Evolutionary conservation across 2,329 filamentous ascomycete genomes (phyloP), one percentile per base, ranked within the genome.

Genomic region (Fusarium sacchari): DNA sequence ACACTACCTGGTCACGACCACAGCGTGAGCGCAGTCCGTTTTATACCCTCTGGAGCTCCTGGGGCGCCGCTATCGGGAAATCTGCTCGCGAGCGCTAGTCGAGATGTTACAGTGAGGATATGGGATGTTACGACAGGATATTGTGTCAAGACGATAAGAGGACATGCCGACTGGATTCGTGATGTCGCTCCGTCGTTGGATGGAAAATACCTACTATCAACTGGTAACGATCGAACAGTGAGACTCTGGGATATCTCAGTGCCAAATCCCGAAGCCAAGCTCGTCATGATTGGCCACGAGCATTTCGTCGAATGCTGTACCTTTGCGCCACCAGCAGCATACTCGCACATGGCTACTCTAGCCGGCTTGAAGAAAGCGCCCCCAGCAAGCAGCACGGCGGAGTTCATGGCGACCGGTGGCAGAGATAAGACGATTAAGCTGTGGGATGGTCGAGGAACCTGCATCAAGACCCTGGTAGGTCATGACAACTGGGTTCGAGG

Each of bases 91-190:
- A 95, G 92, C 67, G 95, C 95, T 12, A 96, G 93, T 76, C 88
- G 95, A 80, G 95, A 98, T 82, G 93, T 93, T 81, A 93, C 93
- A 6, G 85, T 98, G 59, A 89, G 93, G 64, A 93, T 98, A 81
- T 98, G 96, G 95, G 95, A 98, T 79, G 93, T 96, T 32, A 95
- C 93, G 34, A 98, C 95, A 2, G 95, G 96, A 11, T 98, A 95
- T 81, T 97, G 95, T 79, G 88, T 98, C 47, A 95, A 94, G 82
- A 97, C 95, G n/a, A 88, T 98, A 71, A 88, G 91, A 36, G 95
- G 95, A 3, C 95, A 98, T 78, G 88, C 88, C 7, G 95, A 93
- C 76, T 98, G 96, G 95, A 94, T 98, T n/a, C 91, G 95, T 67
- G 94, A 96, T 74, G 93, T 98, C 14, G 89, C 88, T 24, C 94